A percentile compares a stretch with the other conserved stretches of the same genome.
Conservation (phyloP, 106 monocot genomes). For the Dioscorea alata region DNA sequence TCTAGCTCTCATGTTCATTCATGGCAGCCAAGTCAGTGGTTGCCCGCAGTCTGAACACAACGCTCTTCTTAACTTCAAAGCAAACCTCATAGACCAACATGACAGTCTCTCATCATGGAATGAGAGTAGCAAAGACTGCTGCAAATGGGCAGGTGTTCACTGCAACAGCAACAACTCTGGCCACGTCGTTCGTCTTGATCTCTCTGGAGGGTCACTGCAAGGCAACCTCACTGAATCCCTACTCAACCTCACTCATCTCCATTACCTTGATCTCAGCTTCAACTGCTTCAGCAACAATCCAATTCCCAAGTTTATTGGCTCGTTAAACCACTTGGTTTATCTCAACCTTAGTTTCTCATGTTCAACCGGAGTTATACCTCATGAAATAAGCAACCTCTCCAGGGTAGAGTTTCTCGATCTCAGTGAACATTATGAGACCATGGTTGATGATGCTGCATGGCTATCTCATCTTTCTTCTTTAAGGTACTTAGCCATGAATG, state of each 20-base stretch:
- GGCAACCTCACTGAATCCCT: neutral
- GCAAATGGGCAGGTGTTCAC: neutral
- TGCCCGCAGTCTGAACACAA: neutral
- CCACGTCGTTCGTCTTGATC: neutral
- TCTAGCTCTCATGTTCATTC: neutral
- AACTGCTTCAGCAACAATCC: too few relatives aligned
- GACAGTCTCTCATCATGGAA: neutral
- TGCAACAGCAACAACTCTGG: constrained; percentile 1
- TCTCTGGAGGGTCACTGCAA: neutral
- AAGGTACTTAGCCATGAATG: neutral
- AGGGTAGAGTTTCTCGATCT: too few relatives aligned
- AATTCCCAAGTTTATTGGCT: too few relatives aligned
- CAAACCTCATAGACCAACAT: neutral
- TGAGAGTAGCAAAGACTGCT: neutral
- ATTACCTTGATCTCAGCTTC: neutral
- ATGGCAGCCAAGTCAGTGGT: constrained; percentile 1
- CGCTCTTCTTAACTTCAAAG: neutral
- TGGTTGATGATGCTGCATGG: neutral
- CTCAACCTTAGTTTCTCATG: too few relatives aligned
- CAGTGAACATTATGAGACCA: too few relatives aligned
- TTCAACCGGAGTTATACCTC: too few relatives aligned
- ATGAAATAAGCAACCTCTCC: too few relatives aligned
- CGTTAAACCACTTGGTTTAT: too few relatives aligned
- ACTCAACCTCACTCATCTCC: neutral
- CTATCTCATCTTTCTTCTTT: neutral